A percentile compares a stretch with the other conserved stretches of the same genome.
phyloP scores from a whole-genome alignment of 2,329 filamentous ascomycete genomes.

The Scorias spongiosa region DNA sequence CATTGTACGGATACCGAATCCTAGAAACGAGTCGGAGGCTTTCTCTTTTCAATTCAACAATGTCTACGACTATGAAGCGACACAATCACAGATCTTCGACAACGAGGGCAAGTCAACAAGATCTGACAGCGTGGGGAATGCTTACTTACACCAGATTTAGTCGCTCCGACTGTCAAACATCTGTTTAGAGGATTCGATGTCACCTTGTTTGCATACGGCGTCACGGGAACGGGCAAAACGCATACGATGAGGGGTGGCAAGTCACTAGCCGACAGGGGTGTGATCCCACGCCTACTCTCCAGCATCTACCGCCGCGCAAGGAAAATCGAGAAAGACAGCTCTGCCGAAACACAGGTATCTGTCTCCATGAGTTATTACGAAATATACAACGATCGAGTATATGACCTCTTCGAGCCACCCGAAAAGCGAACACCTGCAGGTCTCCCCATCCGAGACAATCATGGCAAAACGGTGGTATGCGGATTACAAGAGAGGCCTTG shows the following conservation, averaged over 20 bases:
- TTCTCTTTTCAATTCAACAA: conserved; percentile 92
- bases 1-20: conserved; percentile 78
- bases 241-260: conserved; percentile 91
- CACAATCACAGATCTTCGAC: conserved; percentile 79
- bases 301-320: conserved; percentile 71
- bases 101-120: conserved; percentile 53
- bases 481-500: conserved; percentile 73
- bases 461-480: conserved; percentile 74
- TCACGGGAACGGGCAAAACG: conserved; percentile 87
- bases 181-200: conserved; percentile 81
- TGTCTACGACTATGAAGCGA: conserved; percentile 67
- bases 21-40: conserved; percentile 79
- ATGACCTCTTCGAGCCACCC: conserved; percentile 71
- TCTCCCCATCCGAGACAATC: conserved; percentile 68
- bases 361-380: conserved; percentile 85
- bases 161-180: conserved; percentile 77
- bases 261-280: conserved; percentile 69
- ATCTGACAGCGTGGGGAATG: conserved; percentile 1
- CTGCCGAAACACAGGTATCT: conserved; percentile 52
- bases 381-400: conserved; percentile 94
- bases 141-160: conserved; percentile 31
- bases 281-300: conserved; percentile 74
- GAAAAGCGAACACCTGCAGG: conserved; percentile 75
- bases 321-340: conserved; percentile 69
- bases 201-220: conserved; percentile 84